A percentile compares a stretch with the other conserved stretches of the same genome.
Evolutionary conservation across 371 early-diverging fungal species (phyloP).

Genomic region (Apophysomyces ossiformis): DNA sequence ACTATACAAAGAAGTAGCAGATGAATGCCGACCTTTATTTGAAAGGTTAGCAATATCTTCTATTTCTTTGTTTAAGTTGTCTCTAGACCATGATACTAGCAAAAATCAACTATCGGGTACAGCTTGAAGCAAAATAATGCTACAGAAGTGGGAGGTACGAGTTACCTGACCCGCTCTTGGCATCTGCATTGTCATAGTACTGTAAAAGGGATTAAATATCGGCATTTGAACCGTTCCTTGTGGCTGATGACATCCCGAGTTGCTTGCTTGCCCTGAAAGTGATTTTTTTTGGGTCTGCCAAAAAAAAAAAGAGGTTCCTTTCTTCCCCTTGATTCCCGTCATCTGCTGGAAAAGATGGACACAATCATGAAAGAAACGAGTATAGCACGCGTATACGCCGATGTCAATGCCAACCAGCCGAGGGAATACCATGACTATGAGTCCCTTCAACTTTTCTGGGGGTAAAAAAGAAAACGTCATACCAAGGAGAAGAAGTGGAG

Average conservation of each 20-base stretch:
- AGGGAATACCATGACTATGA: constrained; percentile 95
- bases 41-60: no score
- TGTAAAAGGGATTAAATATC: not conserved
- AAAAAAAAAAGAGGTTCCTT: not conserved
- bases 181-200: no score
- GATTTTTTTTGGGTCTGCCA: not conserved
- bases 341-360: constrained; percentile 17
- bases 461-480: constrained; percentile 37
- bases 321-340: not conserved
- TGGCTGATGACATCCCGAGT: constrained; percentile 5
- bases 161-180: no score
- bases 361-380: constrained; percentile 35
- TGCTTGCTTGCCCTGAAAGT: not conserved
- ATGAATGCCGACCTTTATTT: no score
- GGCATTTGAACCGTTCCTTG: constrained; percentile 1
- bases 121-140: no score
- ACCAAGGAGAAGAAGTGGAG: not conserved
- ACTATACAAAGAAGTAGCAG: no score
- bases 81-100: no score
- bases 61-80: no score
- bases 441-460: constrained; percentile 74
- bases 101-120: no score
- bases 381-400: constrained; percentile 79
- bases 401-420: constrained; percentile 78
- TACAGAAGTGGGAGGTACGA: no score